Evolutionary conservation across 495 filamentous ascomycete species (phyloP).

Genomic region (Sabuloglossum arenarium): DNA sequence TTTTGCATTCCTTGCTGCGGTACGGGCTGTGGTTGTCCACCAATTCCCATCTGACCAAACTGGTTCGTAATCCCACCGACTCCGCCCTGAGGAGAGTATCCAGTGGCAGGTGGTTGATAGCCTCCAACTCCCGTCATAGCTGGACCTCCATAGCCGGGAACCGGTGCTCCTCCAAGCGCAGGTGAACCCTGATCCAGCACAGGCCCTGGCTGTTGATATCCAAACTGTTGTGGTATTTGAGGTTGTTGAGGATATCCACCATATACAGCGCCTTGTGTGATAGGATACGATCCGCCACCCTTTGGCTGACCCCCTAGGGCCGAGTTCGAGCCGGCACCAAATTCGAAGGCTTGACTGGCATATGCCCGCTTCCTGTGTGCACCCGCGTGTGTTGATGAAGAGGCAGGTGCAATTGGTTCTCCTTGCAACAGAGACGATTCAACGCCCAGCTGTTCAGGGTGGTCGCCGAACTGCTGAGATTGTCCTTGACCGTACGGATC

Average conservation of each 20-base stretch:
- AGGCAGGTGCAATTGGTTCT: constrained; percentile 22
- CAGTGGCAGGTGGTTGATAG: constrained; percentile 45
- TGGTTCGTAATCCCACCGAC: constrained; percentile 63
- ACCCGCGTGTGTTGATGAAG: constrained; percentile 24
- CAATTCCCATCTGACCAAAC: constrained; percentile 63
- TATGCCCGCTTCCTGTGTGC: constrained; percentile 80
- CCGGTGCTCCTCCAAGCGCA: not conserved
- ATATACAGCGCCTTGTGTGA: constrained; percentile 23
- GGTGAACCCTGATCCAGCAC: not conserved
- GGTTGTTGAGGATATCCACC: constrained; percentile 36
- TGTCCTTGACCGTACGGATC: constrained; percentile 20
- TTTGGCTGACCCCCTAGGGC: constrained; percentile 33
- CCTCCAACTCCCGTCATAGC: constrained; percentile 20
- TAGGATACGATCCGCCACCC: constrained; percentile 10
- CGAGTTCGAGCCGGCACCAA: constrained; percentile 77
- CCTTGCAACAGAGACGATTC: constrained; percentile 9
- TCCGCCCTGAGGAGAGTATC: constrained; percentile 37
- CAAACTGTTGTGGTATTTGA: constrained; percentile 26
- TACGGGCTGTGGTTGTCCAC: constrained; percentile 32
- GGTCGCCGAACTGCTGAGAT: constrained; percentile 19
- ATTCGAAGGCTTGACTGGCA: constrained; percentile 84
- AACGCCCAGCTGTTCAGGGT: constrained; percentile 14
- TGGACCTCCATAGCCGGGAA: not conserved
- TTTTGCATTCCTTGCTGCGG: constrained; percentile 29
- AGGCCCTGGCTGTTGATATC: constrained; percentile 9